Evolutionary conservation across 176 grass and related monocot species (phyloP), one percentile per base, ranked within the genome.

Genomic region (Paspalum vaginatum): DNA sequence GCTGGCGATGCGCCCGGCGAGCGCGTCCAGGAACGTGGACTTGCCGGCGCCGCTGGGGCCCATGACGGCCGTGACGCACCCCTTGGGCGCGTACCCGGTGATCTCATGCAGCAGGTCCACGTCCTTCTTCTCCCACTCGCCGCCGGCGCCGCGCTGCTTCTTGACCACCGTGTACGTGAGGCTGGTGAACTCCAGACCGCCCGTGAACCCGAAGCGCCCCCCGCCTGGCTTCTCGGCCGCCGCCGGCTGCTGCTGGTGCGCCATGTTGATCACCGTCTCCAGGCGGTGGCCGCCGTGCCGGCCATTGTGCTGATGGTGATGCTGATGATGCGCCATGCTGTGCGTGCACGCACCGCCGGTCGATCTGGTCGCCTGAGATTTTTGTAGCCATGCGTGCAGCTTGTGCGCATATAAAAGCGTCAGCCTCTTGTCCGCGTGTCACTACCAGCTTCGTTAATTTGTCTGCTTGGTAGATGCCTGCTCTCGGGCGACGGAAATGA

Each of bases 31-130:
- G 85, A 97, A 82, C 50, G 93, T 97, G 11, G 93, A 97, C 83
- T 97, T 97, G 61, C 90, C 93, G 13, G 88, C 86, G 24, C 93
- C 93, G 74, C 90, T 97, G 12, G 93, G 90, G 1, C 93, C 93
- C 71, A 91, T 87, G 12, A 93, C 79, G 70, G 90, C 90, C 2
- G 91, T 87, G 45, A 96, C 81, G 85, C 86, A 91, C 0, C 93
- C 85, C 52, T 92, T 89, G 56, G 87, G 88, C 13, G 87, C 93
- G 68, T 90, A 87, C 40, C 93, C 87, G 0, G 90, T 92, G 70
- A 96, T 85, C 40, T 78, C 82, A 54, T 88, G 85, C 40, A 96
- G 87, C 58, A 96, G 81, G 82, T 91, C 78, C 89, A 91, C 85
- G 78, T 88, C 89, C 85, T 91, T 81, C 77, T 84, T 74, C 74